Evolutionary conservation across 164 flowering plant genomes (phyloP).

Genomic region (Kalanchoe fedtschenkoi): DNA sequence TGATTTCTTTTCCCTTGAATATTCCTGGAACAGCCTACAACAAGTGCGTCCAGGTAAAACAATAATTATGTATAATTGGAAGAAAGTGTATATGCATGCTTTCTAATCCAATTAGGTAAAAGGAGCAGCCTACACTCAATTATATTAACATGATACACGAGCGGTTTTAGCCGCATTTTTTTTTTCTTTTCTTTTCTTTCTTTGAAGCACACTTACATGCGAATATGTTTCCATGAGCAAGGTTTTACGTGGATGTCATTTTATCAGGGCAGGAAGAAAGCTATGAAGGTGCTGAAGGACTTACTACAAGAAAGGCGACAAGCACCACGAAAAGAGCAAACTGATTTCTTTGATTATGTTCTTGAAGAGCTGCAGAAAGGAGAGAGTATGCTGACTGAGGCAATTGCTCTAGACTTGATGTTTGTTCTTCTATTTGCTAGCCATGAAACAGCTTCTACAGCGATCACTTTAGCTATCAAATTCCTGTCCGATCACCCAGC

Average conservation of each 20-base stretch:
- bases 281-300: conserved; percentile 67
- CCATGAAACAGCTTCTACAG: conserved; percentile 58
- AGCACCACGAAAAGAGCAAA: conserved; percentile 29
- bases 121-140: neutral
- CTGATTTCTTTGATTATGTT: conserved; percentile 69
- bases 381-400: conserved; percentile 48
- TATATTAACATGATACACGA: too few relatives aligned
- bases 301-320: conserved; percentile 54
- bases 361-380: conserved; percentile 43
- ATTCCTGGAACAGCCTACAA: conserved; percentile 67
- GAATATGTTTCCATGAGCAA: too few relatives aligned
- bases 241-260: neutral
- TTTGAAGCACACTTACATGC: too few relatives aligned
- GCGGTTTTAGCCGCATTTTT: too few relatives aligned
- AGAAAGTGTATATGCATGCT: neutral
- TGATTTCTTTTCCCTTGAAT: conserved; percentile 64
- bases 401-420: conserved; percentile 55
- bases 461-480: conserved; percentile 46
- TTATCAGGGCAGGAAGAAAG: conserved; percentile 75
- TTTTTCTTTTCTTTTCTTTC: too few relatives aligned
- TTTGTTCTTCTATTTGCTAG: conserved; percentile 69
- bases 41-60: conserved; percentile 53
- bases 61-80: neutral
- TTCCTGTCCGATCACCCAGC: conserved; percentile 50
- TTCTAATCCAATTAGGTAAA: neutral